phyloP scores from a whole-genome alignment of 192 early-diverging fungal genomes.

The Podila verticillata region DNA sequence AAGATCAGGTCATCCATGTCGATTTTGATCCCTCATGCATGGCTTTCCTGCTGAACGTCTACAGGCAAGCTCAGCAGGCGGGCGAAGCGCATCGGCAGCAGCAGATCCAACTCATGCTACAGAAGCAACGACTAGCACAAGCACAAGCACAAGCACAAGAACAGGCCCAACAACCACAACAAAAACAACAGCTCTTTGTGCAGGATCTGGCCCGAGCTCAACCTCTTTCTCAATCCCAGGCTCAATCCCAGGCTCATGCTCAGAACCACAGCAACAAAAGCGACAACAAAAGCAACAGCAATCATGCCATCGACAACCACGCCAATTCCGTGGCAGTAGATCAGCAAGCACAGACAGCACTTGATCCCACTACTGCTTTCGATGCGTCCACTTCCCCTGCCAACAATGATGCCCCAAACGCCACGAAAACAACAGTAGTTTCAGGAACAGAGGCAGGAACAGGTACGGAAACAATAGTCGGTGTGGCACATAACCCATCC shows the following conservation, averaged over 20 bases:
- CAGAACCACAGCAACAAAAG: not conserved
- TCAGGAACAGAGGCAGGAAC: not conserved
- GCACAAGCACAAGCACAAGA: not conserved
- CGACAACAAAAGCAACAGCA: constrained; percentile 1
- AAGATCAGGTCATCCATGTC: constrained; percentile 60
- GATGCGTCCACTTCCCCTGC: not conserved
- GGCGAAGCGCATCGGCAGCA: constrained; percentile 29
- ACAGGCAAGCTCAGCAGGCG: constrained; percentile 50
- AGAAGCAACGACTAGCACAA: constrained; percentile 5
- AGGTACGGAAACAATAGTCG: not conserved
- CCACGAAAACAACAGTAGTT: not conserved
- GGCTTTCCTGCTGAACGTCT: constrained; percentile 59
- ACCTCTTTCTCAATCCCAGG: no score
- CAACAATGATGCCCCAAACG: not conserved
- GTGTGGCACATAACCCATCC: no score
- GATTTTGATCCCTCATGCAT: constrained; percentile 67
- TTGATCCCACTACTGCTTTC: not conserved
- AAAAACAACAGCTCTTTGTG: not conserved
- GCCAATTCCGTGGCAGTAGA: not conserved
- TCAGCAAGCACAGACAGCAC: not conserved
- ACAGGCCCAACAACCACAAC: constrained; percentile 14
- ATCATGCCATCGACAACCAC: constrained; percentile 11
- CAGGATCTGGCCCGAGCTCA: constrained; percentile 1
- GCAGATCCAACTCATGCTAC: constrained; percentile 8
- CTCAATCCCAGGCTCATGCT: no score